phyloP scores from a whole-genome alignment of 1,139 yeast species.

The Ogataea hybrid region DNA sequence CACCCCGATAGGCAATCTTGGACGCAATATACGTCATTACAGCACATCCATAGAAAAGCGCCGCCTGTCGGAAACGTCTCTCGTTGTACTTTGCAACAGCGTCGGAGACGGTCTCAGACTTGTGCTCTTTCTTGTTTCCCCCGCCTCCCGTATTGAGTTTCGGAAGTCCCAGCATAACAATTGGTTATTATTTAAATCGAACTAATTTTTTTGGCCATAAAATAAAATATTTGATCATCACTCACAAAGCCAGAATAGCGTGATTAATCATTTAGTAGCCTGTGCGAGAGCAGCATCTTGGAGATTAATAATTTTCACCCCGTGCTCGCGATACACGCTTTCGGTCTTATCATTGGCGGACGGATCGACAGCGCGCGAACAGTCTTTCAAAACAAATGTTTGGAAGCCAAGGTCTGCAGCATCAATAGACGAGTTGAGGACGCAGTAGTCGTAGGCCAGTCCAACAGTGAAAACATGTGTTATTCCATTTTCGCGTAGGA shows the following conservation, averaged over 20 bases:
- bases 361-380: conserved; percentile 47
- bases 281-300: conserved; percentile 11
- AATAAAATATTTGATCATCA: not conserved
- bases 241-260: too few species aligned
- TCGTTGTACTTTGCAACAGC: conserved; percentile 37
- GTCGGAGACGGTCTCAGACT: conserved; percentile 28
- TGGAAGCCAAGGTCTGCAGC: conserved; percentile 59
- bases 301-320: conserved; percentile 19
- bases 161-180: conserved; percentile 14
- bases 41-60: conserved; percentile 69
- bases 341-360: conserved; percentile 28
- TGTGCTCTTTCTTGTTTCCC: conserved; percentile 27
- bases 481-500: conserved; percentile 45
- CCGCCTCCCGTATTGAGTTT: conserved; percentile 27
- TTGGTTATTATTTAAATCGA: not conserved
- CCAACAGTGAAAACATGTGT: conserved; percentile 75
- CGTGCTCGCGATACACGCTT: conserved; percentile 17
- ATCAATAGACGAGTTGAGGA: conserved; percentile 70
- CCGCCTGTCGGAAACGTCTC: conserved; percentile 71
- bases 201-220: not conserved
- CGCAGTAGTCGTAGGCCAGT: conserved; percentile 85
- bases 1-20: conserved; percentile 71
- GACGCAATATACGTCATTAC: conserved; percentile 70
- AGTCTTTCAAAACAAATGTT: conserved; percentile 58
- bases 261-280: conserved; percentile 6